Base-by-base conservation (phyloP, 2,329 filamentous ascomycete genomes). In the Penicillium olsonii region DNA sequence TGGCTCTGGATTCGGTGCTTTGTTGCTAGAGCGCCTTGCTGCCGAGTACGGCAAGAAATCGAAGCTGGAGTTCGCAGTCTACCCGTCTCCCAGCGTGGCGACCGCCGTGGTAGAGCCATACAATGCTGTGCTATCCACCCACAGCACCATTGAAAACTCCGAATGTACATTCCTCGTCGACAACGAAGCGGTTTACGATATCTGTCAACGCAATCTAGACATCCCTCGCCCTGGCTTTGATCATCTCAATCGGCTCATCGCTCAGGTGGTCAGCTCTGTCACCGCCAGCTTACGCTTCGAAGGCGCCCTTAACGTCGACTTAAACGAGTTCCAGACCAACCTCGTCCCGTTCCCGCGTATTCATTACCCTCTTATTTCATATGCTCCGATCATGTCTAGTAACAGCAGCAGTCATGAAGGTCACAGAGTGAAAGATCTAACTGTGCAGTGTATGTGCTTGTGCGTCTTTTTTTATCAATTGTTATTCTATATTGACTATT, bases 401-500 rank as follows among this genome's bases (percentile, higher is more conserved):
- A 79, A 82, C 77, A 89, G 88, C 82, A 90, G 87, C 72, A 83
- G 85, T 40, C 89, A 94, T 68, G 89, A 94, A 78, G 90, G 87
- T 78, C 92, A 92, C 84, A 90, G 90, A 79, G 86, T 91, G 47
- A 81, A 84, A 55, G 90, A 94, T 55, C 72, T 87, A 59, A 86
- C 84, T 55, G 79, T 84, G 64, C 82, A 85, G 67, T 84, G 82
- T 84, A 74, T 19, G 66, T 64, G 14, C 4, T 17, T 29, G 1
- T 1, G 33, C 15, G n/a, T 10, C 12, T 9, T 8, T 20, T 18
- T 2, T 15, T 15, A 20, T 11, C n/a, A 10, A 11, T 7, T 7
- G 14, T 46, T 7, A 27, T 1, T 38, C 22, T 20, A 14, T 15
- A 50, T 48, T 56, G 18, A 61, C 52, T 10, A 19, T 22, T 27